Evolutionary conservation across 2,329 filamentous ascomycete genomes (phyloP).

Genomic region (Sphaerostilbella broomeana): DNA sequence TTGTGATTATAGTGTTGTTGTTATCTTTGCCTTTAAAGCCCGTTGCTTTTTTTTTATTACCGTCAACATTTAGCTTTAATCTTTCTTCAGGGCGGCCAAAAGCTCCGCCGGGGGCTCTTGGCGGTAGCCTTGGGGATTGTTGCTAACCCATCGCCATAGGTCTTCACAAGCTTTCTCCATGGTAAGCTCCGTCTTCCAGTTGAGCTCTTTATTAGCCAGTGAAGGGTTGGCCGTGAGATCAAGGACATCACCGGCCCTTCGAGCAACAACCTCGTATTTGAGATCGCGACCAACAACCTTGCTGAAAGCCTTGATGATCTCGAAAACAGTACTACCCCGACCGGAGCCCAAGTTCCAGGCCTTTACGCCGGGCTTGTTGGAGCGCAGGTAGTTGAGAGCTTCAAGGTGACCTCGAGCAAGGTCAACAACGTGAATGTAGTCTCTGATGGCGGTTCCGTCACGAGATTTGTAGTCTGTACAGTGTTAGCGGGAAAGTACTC

Average conservation of each 20-base stretch:
- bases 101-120: conserved; percentile 84
- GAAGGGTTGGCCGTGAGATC: conserved; percentile 89
- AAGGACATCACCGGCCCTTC: conserved; percentile 83
- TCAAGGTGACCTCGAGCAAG: conserved; percentile 79
- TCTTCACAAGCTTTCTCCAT: conserved; percentile 92
- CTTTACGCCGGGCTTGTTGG: conserved; percentile 78
- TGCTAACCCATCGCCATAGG: conserved; percentile 94
- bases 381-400: conserved; percentile 83
- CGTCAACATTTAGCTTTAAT: no score
- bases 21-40: neutral
- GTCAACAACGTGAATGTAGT: conserved; percentile 96
- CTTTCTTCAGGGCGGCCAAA: conserved; percentile 54
- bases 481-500: conserved; percentile 16
- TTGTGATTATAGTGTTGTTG: conserved; percentile 2
- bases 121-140: conserved; percentile 92
- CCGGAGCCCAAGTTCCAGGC: conserved; percentile 97
- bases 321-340: conserved; percentile 89
- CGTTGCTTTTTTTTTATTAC: no score
- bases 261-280: conserved; percentile 75
- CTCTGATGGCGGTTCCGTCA: conserved; percentile 89
- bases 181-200: conserved; percentile 85
- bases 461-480: conserved; percentile 75
- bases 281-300: conserved; percentile 78
- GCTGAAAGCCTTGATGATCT: conserved; percentile 95
- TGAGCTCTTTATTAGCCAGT: conserved; percentile 79